Conservation (phyloP, 768 basidiomycete species). For the Glaciozyma martinii region DNA sequence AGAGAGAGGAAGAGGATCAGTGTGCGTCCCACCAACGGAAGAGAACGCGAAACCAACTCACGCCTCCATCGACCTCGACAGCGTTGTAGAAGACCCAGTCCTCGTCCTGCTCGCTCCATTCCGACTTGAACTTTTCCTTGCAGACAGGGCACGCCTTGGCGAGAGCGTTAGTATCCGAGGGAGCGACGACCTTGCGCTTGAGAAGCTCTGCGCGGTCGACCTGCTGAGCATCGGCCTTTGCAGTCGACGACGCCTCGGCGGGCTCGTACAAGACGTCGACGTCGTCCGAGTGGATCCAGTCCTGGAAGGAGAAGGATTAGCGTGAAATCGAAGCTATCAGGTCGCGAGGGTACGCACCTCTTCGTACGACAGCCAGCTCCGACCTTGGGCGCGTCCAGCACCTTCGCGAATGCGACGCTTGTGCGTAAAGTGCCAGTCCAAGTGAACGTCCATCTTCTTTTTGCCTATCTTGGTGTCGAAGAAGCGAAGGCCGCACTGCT, state of each 20-base stretch:
- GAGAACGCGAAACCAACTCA: neutral
- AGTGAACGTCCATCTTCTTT: conserved; percentile 70
- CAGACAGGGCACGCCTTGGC: conserved; percentile 80
- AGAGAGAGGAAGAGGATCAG: neutral
- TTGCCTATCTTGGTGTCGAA: conserved; percentile 62
- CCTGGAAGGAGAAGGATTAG: conserved; percentile 45
- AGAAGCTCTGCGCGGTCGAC: conserved; percentile 56
- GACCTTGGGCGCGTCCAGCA: conserved; percentile 71
- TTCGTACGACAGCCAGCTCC: conserved; percentile 63
- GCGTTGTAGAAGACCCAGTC: conserved; percentile 98
- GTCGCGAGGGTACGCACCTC: conserved; percentile 17
- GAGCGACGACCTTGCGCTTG: conserved; percentile 61
- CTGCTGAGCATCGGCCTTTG: neutral
- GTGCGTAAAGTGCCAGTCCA: conserved; percentile 94
- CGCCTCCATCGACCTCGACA: conserved; percentile 60
- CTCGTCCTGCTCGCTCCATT: conserved; percentile 90
- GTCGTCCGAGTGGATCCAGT: conserved; percentile 59
- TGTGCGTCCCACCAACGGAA: no score
- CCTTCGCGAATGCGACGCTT: conserved; percentile 57
- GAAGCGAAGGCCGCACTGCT: conserved; percentile 86
- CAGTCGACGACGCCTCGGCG: neutral
- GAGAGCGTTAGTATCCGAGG: conserved; percentile 58
- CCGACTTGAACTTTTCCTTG: conserved; percentile 83
- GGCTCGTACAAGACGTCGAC: conserved; percentile 2
- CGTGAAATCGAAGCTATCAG: no score